Evolutionary conservation across 1,139 yeast species (phyloP).

Genomic region (Suhomyces anneliseae): DNA sequence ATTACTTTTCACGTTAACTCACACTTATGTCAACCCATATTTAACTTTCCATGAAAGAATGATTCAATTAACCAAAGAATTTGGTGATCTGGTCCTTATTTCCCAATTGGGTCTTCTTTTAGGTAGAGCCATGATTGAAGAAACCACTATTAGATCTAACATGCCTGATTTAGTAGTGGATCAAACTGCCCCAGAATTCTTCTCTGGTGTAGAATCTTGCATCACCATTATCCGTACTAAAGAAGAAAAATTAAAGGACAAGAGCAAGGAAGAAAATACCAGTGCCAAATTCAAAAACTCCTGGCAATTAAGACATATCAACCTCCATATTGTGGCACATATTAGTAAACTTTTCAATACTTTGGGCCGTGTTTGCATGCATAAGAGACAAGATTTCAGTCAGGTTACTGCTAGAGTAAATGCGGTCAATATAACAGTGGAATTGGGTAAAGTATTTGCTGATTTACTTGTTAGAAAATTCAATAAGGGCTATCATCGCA

Average conservation of each 20-base stretch:
- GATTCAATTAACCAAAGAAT: constrained; percentile 44
- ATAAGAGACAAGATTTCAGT: constrained; percentile 44
- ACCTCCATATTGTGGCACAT: constrained; percentile 52
- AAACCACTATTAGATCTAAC: constrained; percentile 45
- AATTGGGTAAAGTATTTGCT: constrained; percentile 34
- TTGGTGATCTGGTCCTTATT: constrained; percentile 32
- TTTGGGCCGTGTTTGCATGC: constrained; percentile 43
- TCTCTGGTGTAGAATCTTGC: background rate
- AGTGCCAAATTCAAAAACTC: constrained; percentile 62
- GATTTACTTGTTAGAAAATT: constrained; percentile 24
- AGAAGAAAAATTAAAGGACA: constrained; percentile 15
- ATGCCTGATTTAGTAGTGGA: constrained; percentile 51
- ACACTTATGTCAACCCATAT: constrained; percentile 54
- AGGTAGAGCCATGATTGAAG: constrained; percentile 56
- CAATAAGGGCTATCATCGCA: constrained; percentile 16
- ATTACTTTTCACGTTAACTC: constrained; percentile 48
- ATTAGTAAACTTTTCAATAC: constrained; percentile 42
- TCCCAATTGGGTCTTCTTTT: constrained; percentile 43
- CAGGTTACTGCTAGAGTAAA: constrained; percentile 34
- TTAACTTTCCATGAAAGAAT: constrained; percentile 50
- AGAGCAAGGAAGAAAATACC: constrained; percentile 33
- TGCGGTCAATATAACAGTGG: constrained; percentile 42
- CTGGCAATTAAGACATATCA: constrained; percentile 52
- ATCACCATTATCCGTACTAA: constrained; percentile 14
- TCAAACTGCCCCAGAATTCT: constrained; percentile 34